Percentiles rank a stretch among this genome's conserved stretches.
Evolutionary conservation across 2,329 filamentous ascomycete genomes (phyloP).

Genomic region (Mollisia scopiformis): DNA sequence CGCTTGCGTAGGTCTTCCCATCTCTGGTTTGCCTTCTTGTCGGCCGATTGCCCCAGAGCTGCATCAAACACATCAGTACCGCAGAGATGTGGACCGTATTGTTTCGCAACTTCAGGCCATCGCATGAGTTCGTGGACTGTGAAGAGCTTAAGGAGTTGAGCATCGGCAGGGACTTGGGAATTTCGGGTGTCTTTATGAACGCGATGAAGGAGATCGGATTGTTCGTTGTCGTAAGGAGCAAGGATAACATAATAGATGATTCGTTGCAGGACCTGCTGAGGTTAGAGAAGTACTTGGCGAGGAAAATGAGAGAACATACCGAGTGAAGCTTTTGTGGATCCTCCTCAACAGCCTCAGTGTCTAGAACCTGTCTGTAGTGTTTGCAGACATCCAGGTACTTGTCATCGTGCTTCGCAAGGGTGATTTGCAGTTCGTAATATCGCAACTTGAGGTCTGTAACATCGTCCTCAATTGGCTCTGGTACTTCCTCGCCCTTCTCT

Average conservation of each 20-base stretch:
- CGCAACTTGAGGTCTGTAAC: constrained; percentile 94
- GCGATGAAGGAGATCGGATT: constrained; percentile 94
- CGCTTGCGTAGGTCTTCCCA: constrained; percentile 97
- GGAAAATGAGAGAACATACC: constrained; percentile 54
- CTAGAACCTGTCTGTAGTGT: constrained; percentile 93
- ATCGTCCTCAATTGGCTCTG: constrained; percentile 80
- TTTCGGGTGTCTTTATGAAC: constrained; percentile 86
- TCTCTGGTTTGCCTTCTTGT: constrained; percentile 80
- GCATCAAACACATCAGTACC: constrained; percentile 87
- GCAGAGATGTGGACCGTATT: constrained; percentile 87
- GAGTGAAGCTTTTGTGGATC: constrained; percentile 84
- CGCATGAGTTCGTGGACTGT: constrained; percentile 97
- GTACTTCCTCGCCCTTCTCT: constrained; percentile 77
- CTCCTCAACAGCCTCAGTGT: constrained; percentile 93
- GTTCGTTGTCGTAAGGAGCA: constrained; percentile 96
- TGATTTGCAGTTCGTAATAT: constrained; percentile 98
- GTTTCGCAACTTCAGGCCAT: constrained; percentile 90
- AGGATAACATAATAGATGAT: constrained; percentile 98
- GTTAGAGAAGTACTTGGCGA: constrained; percentile 17
- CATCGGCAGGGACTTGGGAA: constrained; percentile 75
- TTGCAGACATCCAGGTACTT: constrained; percentile 99
- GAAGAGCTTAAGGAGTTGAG: constrained; percentile 89
- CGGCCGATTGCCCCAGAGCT: constrained; percentile 63
- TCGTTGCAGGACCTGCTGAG: constrained; percentile 78
- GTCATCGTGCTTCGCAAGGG: constrained; percentile 91